Evolutionary conservation across 2,329 filamentous ascomycete genomes (phyloP).

Genomic region (Sclerotinia nivalis): DNA sequence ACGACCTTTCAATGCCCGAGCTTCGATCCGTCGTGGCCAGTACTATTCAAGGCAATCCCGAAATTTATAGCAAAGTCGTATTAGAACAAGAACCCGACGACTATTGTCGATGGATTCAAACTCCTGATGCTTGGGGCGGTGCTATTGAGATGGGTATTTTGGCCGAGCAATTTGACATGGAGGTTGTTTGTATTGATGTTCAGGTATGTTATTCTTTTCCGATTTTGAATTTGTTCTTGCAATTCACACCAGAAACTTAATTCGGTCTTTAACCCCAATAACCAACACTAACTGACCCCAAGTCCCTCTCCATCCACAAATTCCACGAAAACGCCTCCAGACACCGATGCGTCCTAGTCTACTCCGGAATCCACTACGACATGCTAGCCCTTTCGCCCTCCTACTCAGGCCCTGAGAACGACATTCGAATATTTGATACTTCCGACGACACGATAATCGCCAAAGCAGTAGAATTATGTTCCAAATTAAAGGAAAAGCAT

Average conservation of each 20-base stretch:
- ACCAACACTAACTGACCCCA: conserved; percentile 41
- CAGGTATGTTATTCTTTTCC: conserved; percentile 45
- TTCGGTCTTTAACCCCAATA: background rate
- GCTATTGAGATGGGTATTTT: conserved; percentile 87
- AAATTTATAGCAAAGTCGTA: conserved; percentile 73
- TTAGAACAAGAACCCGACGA: conserved; percentile 68
- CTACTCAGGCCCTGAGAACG: conserved; percentile 58
- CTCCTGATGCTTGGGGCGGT: conserved; percentile 83
- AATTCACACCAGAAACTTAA: background rate
- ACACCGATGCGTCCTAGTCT: conserved; percentile 74
- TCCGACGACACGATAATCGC: conserved; percentile 67
- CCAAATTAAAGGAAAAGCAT: conserved; percentile 67
- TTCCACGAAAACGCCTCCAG: conserved; percentile 64
- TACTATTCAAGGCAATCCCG: conserved; percentile 71
- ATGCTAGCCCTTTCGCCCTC: conserved; percentile 72
- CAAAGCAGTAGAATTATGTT: conserved; percentile 64
- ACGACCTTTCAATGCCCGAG: conserved; percentile 66
- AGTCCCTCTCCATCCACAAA: conserved; percentile 62
- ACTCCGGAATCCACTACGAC: conserved; percentile 93
- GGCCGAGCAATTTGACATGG: conserved; percentile 79
- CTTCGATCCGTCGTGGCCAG: conserved; percentile 77
- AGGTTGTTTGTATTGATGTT: conserved; percentile 84
- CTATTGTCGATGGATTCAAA: conserved; percentile 81
- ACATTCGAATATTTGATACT: conserved; percentile 61
- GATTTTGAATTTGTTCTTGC: background rate